phyloP scores from a whole-genome alignment of 257 asterid species.

The Solanum neorickii region DNA sequence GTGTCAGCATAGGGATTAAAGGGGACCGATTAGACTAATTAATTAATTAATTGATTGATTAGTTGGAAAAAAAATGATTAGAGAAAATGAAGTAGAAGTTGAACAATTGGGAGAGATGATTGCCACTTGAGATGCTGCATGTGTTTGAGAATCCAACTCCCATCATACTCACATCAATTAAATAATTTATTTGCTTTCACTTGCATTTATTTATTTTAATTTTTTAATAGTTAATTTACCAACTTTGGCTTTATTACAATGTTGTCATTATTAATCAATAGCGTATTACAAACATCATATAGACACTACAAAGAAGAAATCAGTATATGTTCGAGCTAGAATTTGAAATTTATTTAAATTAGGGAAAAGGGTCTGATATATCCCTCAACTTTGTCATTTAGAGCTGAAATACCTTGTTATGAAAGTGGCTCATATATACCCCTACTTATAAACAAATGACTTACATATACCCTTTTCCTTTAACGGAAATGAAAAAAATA shows the following conservation, averaged over 20 bases:
- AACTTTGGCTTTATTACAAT: constrained; percentile 2
- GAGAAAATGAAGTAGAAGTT: constrained; percentile 1
- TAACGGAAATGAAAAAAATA: too few species aligned
- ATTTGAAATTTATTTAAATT: too few species aligned
- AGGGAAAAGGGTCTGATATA: too few species aligned
- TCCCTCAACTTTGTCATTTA: too few species aligned
- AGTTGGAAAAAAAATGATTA: neutral
- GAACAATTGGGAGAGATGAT: constrained; percentile 19
- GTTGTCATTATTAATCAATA: neutral
- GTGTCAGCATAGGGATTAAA: neutral
- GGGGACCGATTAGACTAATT: neutral
- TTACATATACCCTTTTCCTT: too few species aligned
- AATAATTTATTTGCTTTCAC: neutral
- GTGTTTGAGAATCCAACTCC: constrained; percentile 22
- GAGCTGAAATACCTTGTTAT: too few species aligned
- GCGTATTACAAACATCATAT: too few species aligned
- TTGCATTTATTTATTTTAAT: neutral
- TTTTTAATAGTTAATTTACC: neutral
- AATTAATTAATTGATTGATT: neutral
- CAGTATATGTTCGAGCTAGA: too few species aligned
- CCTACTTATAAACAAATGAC: too few species aligned
- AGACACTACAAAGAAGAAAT: too few species aligned
- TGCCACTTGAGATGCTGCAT: constrained; percentile 12
- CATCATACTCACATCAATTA: constrained; percentile 21
- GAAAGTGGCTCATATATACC: too few species aligned